These are phyloP conservation scores for Antitrichia curtipendula DNA, from an alignment of 225 moss, liverwort and hornwort genomes.

Conservation along the genomic window DNA sequence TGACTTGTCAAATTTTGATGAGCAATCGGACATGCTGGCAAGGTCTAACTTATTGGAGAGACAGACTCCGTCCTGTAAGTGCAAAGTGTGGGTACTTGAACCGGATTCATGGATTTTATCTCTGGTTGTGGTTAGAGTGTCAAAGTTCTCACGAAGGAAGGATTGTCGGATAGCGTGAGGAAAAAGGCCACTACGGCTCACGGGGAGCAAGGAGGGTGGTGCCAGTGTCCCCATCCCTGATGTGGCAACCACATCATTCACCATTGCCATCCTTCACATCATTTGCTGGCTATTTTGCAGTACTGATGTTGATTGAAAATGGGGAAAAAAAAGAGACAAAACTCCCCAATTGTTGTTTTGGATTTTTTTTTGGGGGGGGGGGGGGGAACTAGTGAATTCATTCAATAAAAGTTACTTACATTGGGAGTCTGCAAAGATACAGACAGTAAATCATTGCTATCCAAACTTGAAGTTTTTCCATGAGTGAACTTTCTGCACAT, in stretches of 20 bases:
- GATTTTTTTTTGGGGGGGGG: too few species aligned
- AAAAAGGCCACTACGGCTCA: background rate
- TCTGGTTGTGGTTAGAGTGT: background rate
- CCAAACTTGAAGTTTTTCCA: background rate
- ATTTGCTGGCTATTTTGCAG: background rate
- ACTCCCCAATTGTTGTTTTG: too few species aligned
- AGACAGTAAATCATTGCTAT: background rate
- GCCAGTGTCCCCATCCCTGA: background rate
- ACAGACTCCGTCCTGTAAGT: background rate
- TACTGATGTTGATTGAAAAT: background rate
- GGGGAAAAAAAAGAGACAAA: accelerated
- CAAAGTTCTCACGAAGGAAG: background rate
- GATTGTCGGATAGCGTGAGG: background rate
- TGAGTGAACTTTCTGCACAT: background rate
- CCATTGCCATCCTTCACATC: background rate
- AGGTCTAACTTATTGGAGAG: background rate
- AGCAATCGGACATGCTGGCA: background rate
- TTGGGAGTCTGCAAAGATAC: background rate
- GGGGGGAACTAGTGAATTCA: background rate
- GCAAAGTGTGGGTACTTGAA: background rate
- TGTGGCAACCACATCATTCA: background rate
- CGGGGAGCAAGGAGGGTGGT: background rate
- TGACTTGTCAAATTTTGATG: background rate
- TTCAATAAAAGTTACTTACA: background rate
- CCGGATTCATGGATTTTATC: background rate